phyloP scores from a whole-genome alignment of 1,284 basidiomycete genomes.

The Puccinia triticina region DNA sequence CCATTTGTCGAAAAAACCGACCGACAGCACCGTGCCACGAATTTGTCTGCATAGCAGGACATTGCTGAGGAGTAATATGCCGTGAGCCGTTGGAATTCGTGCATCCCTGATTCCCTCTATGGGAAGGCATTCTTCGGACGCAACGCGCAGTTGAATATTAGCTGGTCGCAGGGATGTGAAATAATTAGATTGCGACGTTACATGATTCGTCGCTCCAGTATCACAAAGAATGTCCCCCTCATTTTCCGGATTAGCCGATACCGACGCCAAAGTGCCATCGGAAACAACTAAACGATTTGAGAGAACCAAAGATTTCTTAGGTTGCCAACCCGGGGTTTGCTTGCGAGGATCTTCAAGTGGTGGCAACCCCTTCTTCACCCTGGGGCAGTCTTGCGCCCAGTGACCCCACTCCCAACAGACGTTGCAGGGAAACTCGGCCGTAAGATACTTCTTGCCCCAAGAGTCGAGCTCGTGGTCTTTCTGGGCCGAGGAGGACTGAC shows the following conservation, averaged over 20 bases:
- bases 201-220: no score
- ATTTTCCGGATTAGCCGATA: background rate
- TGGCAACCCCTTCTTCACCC: no score
- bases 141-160: background rate
- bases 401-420: no score
- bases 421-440: background rate
- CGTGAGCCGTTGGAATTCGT: background rate
- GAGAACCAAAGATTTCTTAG: background rate
- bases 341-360: background rate
- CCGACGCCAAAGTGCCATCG: background rate
- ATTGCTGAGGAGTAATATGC: background rate
- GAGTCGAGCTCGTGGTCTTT: background rate
- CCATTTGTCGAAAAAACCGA: slow-evolving; percentile 7
- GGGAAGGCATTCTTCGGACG: background rate
- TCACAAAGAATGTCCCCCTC: no score
- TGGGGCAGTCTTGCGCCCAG: no score
- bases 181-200: background rate
- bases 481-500: background rate
- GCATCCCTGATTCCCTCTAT: no score
- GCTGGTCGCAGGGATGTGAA: background rate
- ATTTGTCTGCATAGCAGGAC: background rate
- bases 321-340: background rate
- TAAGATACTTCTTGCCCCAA: background rate
- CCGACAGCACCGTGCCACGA: background rate
- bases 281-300: background rate